Evolutionary conservation across 2,329 filamentous ascomycete genomes (phyloP), one percentile per base, ranked within the genome.

Genomic region (Cladosporium colombiae): DNA sequence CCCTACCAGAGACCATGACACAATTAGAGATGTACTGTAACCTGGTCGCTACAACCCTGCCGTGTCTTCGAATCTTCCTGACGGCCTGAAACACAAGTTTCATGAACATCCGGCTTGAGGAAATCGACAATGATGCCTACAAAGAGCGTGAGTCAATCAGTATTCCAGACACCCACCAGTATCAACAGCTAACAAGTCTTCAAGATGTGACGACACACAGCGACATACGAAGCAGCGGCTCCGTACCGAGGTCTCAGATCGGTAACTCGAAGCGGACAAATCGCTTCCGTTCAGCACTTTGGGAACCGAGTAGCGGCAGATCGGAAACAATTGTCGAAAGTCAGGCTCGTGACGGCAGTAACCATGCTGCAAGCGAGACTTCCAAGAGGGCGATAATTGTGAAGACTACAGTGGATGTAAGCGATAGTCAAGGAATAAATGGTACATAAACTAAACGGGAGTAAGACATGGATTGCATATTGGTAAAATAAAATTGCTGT

Each of bases 1-100:
- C 61, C 1, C 29, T 60, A 1, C 44, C 68, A 0, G 67, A 68
- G 21, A 61, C 69, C 6, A 65, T 57, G 21, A 69, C 69, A 1
- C 67, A 69, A 37, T 33, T 68, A 1, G 70, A 71, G 29, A 68
- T 72, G 65, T 65, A 69, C 35, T 66, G 50, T 64, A 68, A 64
- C 52, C 40, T 69, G 3, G 65, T 70, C 16, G 61, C 69, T 3
- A 65, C 67, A 13, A 72, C 69, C 2, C 53, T 69, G 11, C 70
- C 69, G 5, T 72, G 69, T 44, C 55, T 72, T n/a, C 66, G 67
- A 7, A 52, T 71, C 16, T 71, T 69, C 53, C 49, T 72, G 29
- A 69, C 67, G 13, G 69, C 66, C 3, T 69, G 64, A 62, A 66
- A 68, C 21, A 71, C 66, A 14, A 67, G 63, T 31, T 71, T 64